These are phyloP conservation scores for Clavaria fumosa DNA, from an alignment of 768 basidiomycete species.

Conservation along the genomic window DNA sequence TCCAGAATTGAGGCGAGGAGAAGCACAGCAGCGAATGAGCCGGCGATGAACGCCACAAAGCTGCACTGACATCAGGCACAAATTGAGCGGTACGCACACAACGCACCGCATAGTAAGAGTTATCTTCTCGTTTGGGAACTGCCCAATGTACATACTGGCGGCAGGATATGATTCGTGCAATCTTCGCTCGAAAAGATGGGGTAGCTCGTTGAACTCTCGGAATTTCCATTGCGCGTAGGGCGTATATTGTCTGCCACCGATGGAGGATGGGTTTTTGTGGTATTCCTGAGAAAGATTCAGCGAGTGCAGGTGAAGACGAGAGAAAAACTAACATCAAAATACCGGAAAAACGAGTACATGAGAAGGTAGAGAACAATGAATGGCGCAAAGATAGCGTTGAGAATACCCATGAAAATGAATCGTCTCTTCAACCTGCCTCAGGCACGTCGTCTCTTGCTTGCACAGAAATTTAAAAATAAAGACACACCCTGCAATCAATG, in stretches of 20 bases:
- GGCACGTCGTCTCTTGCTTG: slow-evolving; percentile 3
- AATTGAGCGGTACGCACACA: not conserved
- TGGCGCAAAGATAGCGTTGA: slow-evolving; percentile 91
- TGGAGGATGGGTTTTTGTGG: slow-evolving; percentile 93
- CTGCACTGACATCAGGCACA: slow-evolving; percentile 23
- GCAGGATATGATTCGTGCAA: slow-evolving; percentile 79
- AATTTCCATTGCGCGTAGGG: slow-evolving; percentile 97
- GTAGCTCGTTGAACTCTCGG: slow-evolving; percentile 95
- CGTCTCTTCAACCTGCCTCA: slow-evolving; percentile 53
- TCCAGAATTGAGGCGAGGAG: slow-evolving; percentile 84
- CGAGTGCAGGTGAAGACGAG: not conserved
- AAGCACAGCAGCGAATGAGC: slow-evolving; percentile 93
- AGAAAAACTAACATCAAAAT: slow-evolving; percentile 69
- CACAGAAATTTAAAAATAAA: not conserved
- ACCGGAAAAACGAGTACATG: slow-evolving; percentile 99
- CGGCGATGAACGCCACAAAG: slow-evolving; percentile 91
- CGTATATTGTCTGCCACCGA: slow-evolving; percentile 85
- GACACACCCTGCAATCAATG: slow-evolving; percentile 67
- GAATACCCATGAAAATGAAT: slow-evolving; percentile 91
- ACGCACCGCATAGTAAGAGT: slow-evolving; percentile 79
- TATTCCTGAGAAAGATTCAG: slow-evolving; percentile 56
- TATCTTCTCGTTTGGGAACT: slow-evolving; percentile 92
- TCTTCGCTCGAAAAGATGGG: slow-evolving; percentile 78
- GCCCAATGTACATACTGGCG: slow-evolving; percentile 91
- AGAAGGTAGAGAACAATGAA: slow-evolving; percentile 94